Evolutionary conservation across 2,329 filamentous ascomycete species (phyloP), one percentile per base, ranked within the genome.

Genomic region (Thermomyces lanuginosus): DNA sequence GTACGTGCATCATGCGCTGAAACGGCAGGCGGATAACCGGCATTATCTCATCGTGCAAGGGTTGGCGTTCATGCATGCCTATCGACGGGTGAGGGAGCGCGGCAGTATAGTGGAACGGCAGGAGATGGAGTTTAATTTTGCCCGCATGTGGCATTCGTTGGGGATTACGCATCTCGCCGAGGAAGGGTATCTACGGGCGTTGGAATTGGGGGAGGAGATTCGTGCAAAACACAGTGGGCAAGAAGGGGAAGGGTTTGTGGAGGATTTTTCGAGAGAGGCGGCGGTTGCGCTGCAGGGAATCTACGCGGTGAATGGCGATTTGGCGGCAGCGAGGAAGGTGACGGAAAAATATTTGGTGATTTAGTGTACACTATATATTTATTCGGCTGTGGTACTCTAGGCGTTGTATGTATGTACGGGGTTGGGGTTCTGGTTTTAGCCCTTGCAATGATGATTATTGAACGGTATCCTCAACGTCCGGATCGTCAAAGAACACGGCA

Each of bases 1-100:
- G 16, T 95, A 92, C 49, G 69, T 93, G 20, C 81, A 93, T 48
- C 78, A 89, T 47, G 76, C 78, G 1, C 66, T 93, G 44, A 93
- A 95, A 50, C 69, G 86, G 2, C 81, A 92, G 49, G 74, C 77
- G 0, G 81, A 86, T 24, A 95, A 95, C 46, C 64, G 89, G 2
- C 86, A 95, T 46, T 86, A 80, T 44, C 69, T 83, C 21, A 72
- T 93, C 21, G 64, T 81, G 36, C 84, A 95, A 48, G 89, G 83
- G 0, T 65, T 93, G 26, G 63, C 74, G 0, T 93, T 92, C 42
- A 55, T 95, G 31, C 69, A 75, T 31, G 61, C 70, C 18, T 92
- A 91, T 52, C 75, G 78, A 38, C 61, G 70, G 2, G 46, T 69
- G 14, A 64, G 77, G 14, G 57, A 33, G 51, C 58, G 33, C 48